A percentile compares a stretch with the other conserved stretches of the same genome.
phyloP scores from a whole-genome alignment of 129 eudicot species.

The Escallonia herrerae region DNA sequence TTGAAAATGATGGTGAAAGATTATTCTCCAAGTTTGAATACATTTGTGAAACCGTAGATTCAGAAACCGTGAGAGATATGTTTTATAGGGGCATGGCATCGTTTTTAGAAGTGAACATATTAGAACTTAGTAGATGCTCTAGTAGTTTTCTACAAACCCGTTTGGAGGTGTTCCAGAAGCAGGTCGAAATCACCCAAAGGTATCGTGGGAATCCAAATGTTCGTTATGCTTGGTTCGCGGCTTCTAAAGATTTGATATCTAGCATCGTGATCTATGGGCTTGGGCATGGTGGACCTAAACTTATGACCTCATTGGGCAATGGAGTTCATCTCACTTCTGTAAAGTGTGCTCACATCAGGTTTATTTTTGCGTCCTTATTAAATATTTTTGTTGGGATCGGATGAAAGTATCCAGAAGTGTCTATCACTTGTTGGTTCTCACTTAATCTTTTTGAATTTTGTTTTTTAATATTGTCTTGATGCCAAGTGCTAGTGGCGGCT shows the following conservation, averaged over 20 bases:
- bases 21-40: conserved; percentile 7
- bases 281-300: conserved; percentile 34
- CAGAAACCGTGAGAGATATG: conserved; percentile 39
- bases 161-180: conserved; percentile 51
- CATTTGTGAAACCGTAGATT: conserved; percentile 9
- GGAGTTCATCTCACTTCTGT: conserved; percentile 58
- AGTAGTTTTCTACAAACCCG: conserved; percentile 30
- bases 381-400: conserved; percentile 4
- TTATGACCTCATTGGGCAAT: conserved; percentile 35
- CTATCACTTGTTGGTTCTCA: conserved; percentile 5
- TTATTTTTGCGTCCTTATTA: not conserved
- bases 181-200: conserved; percentile 47
- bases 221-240: conserved; percentile 47
- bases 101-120: conserved; percentile 14
- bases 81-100: conserved; percentile 24
- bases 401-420: not conserved
- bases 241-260: conserved; percentile 25
- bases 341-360: conserved; percentile 38
- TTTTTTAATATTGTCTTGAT: not conserved
- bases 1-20: conserved; percentile 23
- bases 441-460: not conserved
- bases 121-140: conserved; percentile 20
- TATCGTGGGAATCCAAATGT: conserved; percentile 51
- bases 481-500: too few relatives aligned
- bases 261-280: conserved; percentile 38